Evolutionary conservation across 495 filamentous ascomycete species (phyloP).

Genomic region (Trichocladium uniseriatum): DNA sequence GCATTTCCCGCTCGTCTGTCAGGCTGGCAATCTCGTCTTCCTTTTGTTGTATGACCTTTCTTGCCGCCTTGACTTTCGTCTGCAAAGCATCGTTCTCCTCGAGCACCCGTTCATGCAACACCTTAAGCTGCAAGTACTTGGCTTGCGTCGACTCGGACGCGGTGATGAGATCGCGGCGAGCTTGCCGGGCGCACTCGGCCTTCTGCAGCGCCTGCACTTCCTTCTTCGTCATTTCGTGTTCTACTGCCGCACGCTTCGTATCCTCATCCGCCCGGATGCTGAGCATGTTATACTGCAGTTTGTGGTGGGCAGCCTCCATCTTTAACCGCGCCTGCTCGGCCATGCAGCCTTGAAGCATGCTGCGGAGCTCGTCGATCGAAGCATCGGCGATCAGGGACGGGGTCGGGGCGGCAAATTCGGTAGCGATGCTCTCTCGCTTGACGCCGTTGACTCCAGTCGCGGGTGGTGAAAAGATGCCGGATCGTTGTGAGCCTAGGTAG

Average conservation of each 20-base stretch:
- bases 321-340: constrained; percentile 55
- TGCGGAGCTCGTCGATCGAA: constrained; percentile 48
- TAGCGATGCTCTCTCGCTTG: constrained; percentile 42
- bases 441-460: constrained; percentile 42
- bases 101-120: constrained; percentile 48
- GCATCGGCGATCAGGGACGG: constrained; percentile 56
- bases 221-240: constrained; percentile 82
- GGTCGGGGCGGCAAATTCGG: constrained; percentile 49
- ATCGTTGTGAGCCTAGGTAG: constrained; percentile 37
- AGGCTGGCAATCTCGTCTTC: constrained; percentile 58
- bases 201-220: constrained; percentile 82
- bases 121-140: constrained; percentile 41
- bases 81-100: constrained; percentile 54
- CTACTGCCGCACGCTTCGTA: constrained; percentile 78
- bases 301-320: constrained; percentile 82
- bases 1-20: constrained; percentile 59
- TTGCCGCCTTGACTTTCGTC: constrained; percentile 54
- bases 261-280: constrained; percentile 80
- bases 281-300: constrained; percentile 81
- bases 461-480: constrained; percentile 46
- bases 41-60: constrained; percentile 58
- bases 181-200: constrained; percentile 43
- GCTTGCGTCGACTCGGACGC: constrained; percentile 32
- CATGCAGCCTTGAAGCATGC: constrained; percentile 42
- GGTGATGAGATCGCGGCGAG: constrained; percentile 34